A percentile compares a stretch with the other conserved stretches of the same genome.
These are phyloP conservation scores for Leccinum disarticulatum DNA, from an alignment of 768 basidiomycete genomes.

Conservation along the genomic window DNA sequence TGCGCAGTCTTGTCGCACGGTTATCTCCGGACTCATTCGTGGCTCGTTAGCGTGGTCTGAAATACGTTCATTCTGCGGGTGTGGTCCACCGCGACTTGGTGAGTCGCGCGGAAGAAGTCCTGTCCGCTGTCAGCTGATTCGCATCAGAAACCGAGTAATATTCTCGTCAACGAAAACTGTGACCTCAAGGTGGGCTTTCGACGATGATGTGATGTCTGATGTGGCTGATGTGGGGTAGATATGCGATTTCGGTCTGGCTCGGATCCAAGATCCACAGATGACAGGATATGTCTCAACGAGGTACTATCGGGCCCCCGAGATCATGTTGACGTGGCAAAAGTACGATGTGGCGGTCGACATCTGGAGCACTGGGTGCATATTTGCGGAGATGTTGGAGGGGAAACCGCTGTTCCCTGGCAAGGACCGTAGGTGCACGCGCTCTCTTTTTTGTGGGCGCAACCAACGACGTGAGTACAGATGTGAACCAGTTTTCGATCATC, in stretches of 20 bases:
- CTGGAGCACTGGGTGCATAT: constrained; percentile 99
- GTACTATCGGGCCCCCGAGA: constrained; percentile 98
- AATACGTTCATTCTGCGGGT: constrained; percentile 99
- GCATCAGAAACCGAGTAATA: constrained; percentile 93
- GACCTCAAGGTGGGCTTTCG: constrained; percentile 77
- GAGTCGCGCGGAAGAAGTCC: constrained; percentile 25
- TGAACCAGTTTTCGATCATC: constrained; percentile 99
- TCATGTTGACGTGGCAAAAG: constrained; percentile 99
- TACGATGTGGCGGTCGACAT: constrained; percentile 99
- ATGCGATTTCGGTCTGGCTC: constrained; percentile 97
- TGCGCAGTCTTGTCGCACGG: constrained; percentile 37
- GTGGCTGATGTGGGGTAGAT: constrained; percentile 52
- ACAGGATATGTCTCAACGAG: constrained; percentile 99
- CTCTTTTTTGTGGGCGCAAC: neutral
- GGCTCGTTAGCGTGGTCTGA: constrained; percentile 77
- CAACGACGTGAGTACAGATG: constrained; percentile 58
- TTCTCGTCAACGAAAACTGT: constrained; percentile 99
- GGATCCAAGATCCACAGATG: constrained; percentile 99
- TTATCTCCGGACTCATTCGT: constrained; percentile 8
- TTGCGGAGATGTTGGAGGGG: constrained; percentile 99
- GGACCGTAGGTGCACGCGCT: constrained; percentile 73
- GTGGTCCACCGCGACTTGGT: constrained; percentile 97
- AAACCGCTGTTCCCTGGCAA: constrained; percentile 99
- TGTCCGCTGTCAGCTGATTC: neutral
- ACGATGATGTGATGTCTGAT: neutral